These are phyloP conservation scores for Penicillium flavigenum DNA, from an alignment of 495 filamentous ascomycete species.

Conservation along the genomic window DNA sequence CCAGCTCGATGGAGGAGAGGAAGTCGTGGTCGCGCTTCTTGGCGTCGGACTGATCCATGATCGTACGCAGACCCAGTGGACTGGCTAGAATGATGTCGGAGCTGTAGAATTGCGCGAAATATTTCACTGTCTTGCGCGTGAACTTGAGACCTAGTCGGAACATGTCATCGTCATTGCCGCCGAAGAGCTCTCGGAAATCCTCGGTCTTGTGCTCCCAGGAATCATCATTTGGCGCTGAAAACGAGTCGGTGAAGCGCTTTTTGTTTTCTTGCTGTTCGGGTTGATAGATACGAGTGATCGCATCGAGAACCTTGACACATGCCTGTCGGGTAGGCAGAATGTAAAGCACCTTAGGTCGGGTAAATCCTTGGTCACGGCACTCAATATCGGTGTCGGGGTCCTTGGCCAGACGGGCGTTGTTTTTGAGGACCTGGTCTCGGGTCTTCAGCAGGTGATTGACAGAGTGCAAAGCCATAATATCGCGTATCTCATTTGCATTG, in stretches of 20 bases:
- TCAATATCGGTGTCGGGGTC: constrained; percentile 66
- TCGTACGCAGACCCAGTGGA: constrained; percentile 84
- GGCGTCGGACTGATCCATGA: constrained; percentile 70
- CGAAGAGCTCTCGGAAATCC: constrained; percentile 88
- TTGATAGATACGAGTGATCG: constrained; percentile 67
- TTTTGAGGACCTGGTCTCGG: constrained; percentile 86
- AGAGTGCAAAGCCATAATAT: constrained; percentile 75
- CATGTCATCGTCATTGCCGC: constrained; percentile 93
- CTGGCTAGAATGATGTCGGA: constrained; percentile 92
- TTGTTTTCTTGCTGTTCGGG: constrained; percentile 93
- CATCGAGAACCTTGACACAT: constrained; percentile 73
- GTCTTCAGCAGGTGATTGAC: constrained; percentile 94
- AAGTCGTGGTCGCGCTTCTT: constrained; percentile 90
- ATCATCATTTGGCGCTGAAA: constrained; percentile 63
- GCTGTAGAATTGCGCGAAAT: constrained; percentile 92
- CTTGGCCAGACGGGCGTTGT: constrained; percentile 72
- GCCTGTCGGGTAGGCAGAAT: constrained; percentile 83
- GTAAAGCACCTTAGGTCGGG: constrained; percentile 87
- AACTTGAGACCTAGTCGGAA: constrained; percentile 93
- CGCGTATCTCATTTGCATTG: constrained; percentile 64
- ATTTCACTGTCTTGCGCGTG: constrained; percentile 91
- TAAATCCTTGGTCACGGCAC: constrained; percentile 91
- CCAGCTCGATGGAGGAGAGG: constrained; percentile 85
- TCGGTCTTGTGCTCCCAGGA: constrained; percentile 69
- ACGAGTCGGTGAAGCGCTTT: constrained; percentile 84